Base-by-base conservation (phyloP, 805 yeast genomes). In the Candida adriatica region DNA sequence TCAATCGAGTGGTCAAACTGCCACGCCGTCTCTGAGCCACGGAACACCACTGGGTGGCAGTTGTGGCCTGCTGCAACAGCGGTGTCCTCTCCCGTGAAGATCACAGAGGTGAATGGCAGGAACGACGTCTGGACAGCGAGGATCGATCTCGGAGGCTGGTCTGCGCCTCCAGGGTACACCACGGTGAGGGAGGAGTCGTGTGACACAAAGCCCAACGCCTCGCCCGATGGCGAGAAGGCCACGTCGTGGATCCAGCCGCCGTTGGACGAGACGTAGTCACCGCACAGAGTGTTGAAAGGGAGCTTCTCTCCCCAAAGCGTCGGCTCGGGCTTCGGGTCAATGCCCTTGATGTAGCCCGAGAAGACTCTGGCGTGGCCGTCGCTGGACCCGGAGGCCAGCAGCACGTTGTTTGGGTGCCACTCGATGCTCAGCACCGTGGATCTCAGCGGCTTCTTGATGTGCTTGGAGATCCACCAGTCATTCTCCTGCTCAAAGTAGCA, bases 391-490 rank as follows among this genome's bases (percentile, higher is more conserved):
- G 82, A 70, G 3, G 94, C 92, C 41, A 92, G 65, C 38, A 92
- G 65, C 16, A 92, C 94, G 48, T 78, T 79, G 60, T 92, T 92
- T 35, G 86, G 88, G 56, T 92, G 96, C 98, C 98, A 88, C 42
- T 79, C 79, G 34, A 90, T 67, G 27, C 82, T 68, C 43, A 88
- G 68, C 45, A 88, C 71, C 19, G 96, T 86, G 8, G 95, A 81
- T 56, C 80, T 79, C 48, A 92, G 67, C n/a, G 96, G 95, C 59
- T 84, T 86, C 66, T 88, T 88, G 60, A 92, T 81, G 62, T 90
- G 98, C 60, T 90, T 90, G 10, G 97, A 85, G 31, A 92, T 88
- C 99, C 99, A 92, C 99, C 99, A 92, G 56, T 92, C 95, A 57
- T 90, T 92, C 49, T 87, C 96, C 41, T 70, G 82, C 61, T 92